phyloP scores from a whole-genome alignment of 2,329 filamentous ascomycete species.

The Ophiostoma angusticollis region DNA sequence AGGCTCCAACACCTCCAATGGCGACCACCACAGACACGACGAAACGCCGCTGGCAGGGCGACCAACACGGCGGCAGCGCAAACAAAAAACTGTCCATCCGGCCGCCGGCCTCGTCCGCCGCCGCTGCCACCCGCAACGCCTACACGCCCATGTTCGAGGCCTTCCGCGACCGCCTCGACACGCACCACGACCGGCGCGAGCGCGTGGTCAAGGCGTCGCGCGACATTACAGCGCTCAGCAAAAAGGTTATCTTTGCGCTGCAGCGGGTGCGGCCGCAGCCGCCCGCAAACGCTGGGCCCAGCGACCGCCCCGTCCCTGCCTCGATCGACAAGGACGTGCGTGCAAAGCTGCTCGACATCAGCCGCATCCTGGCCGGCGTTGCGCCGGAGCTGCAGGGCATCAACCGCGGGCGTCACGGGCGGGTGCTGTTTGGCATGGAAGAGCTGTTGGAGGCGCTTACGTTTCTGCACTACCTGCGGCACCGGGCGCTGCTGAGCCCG shows the following conservation, averaged over 20 bases:
- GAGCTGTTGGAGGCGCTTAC: slow-evolving; percentile 88
- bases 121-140: slow-evolving; percentile 26
- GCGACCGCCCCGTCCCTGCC: too few relatives aligned
- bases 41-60: slow-evolving; percentile 43
- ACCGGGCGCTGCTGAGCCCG: slow-evolving; percentile 59
- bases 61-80: slow-evolving; percentile 17
- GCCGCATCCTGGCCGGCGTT: slow-evolving; percentile 53
- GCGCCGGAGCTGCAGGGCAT: slow-evolving; percentile 62
- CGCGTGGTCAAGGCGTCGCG: slow-evolving; percentile 80
- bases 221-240: slow-evolving; percentile 86
- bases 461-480: slow-evolving; percentile 76
- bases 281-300: too few relatives aligned
- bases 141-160: slow-evolving; percentile 69
- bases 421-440: slow-evolving; percentile 74
- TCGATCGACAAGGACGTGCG: slow-evolving; percentile 57
- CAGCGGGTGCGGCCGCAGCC: slow-evolving; percentile 57
- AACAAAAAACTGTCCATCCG: slow-evolving; percentile 20
- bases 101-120: background rate
- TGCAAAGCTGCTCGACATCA: slow-evolving; percentile 57
- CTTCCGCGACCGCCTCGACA: slow-evolving; percentile 79
- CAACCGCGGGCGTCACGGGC: slow-evolving; percentile 71
- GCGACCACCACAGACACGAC: background rate
- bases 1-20: too few relatives aligned
- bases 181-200: slow-evolving; percentile 88
- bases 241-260: slow-evolving; percentile 90